Evolutionary conservation across 2,329 filamentous ascomycete species (phyloP).

Genomic region (Apiospora rasikravindrae): DNA sequence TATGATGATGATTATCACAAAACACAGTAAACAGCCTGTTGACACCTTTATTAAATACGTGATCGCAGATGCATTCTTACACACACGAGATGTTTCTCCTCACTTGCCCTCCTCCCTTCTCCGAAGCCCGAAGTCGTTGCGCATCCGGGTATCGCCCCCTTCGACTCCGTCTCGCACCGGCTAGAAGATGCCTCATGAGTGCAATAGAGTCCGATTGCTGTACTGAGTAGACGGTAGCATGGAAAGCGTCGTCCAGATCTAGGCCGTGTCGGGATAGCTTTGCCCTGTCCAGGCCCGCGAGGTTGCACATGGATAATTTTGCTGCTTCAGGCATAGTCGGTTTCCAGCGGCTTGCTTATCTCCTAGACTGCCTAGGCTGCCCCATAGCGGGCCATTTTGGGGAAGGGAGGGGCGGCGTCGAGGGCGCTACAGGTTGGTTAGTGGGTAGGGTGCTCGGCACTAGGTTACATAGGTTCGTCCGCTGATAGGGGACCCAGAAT

Average conservation of each 20-base stretch:
- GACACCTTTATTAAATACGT: background rate
- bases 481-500: background rate
- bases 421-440: background rate
- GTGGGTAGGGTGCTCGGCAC: background rate
- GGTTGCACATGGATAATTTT: constrained; percentile 5
- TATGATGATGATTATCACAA: background rate
- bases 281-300: background rate
- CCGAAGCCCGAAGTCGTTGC: constrained; percentile 7
- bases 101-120: background rate
- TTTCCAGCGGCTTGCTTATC: background rate
- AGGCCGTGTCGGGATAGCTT: background rate
- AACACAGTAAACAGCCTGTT: background rate
- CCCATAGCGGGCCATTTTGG: background rate
- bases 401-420: background rate
- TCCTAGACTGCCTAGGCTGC: background rate
- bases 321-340: background rate
- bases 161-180: background rate
- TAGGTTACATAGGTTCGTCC: background rate
- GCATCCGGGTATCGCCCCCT: background rate
- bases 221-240: constrained; percentile 4
- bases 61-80: background rate
- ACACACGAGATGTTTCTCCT: background rate
- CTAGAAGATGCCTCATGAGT: constrained; percentile 4
- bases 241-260: background rate
- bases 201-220: constrained; percentile 14